Evolutionary conservation across 2,329 filamentous ascomycete genomes (phyloP).

Genomic region (Colletotrichum kahawae): DNA sequence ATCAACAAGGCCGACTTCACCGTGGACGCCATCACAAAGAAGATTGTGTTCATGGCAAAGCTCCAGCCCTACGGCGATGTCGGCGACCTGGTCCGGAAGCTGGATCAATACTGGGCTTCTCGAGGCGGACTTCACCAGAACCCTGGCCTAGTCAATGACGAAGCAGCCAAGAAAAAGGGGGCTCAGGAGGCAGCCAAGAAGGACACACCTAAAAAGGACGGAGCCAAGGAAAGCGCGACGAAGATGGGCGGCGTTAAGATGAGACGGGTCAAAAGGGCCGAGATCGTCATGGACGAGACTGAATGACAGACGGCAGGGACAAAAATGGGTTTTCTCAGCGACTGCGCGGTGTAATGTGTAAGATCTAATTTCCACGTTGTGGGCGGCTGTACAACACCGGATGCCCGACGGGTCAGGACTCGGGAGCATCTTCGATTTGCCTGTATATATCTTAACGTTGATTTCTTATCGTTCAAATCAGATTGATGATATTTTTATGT

Average conservation of each 20-base stretch:
- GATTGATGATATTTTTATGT: rapidly evolving
- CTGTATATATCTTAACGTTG: not conserved
- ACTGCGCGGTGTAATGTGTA: not conserved
- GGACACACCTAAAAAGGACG: not conserved
- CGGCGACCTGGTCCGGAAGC: not conserved
- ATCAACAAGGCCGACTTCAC: not conserved
- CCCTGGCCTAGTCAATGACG: not conserved
- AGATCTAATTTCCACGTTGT: not conserved
- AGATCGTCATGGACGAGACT: not conserved
- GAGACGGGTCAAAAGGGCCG: not conserved
- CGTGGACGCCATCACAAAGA: not conserved
- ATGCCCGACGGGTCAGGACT: not conserved
- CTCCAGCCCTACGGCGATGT: conserved; percentile 12
- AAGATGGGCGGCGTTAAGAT: not conserved
- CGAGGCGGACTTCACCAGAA: not conserved
- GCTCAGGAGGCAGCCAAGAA: not conserved
- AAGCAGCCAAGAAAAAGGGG: not conserved
- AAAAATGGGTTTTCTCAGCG: not conserved
- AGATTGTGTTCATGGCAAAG: conserved; percentile 9
- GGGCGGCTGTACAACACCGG: not conserved
- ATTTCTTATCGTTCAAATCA: not conserved
- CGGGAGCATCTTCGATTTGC: not conserved
- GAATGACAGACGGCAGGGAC: not conserved
- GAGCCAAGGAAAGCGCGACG: not conserved
- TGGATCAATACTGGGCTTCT: not conserved